These are phyloP conservation scores for Phytophthora capsici DNA, from an alignment of 352 stramenopile species.

Conservation along the genomic window DNA sequence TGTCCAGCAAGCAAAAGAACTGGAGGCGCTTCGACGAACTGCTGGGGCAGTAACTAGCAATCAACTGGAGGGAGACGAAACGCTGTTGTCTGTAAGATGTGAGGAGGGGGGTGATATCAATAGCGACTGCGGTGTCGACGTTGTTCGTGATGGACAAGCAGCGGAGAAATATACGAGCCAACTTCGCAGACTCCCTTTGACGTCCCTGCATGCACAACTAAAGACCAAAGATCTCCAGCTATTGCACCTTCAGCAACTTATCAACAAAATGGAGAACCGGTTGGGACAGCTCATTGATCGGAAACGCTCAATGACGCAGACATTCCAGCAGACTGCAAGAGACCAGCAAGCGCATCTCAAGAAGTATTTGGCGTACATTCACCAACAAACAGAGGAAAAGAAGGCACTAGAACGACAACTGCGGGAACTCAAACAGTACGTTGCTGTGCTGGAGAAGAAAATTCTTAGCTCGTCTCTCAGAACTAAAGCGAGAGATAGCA, in stretches of 20 bases:
- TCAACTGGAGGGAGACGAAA: conserved; percentile 1
- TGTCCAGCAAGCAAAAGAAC: conserved; percentile 45
- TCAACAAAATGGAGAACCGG: conserved; percentile 38
- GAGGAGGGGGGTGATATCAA: neutral
- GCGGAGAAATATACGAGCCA: conserved; percentile 13
- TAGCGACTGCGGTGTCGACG: neutral
- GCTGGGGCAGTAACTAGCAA: conserved; percentile 3
- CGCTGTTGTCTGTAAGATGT: neutral
- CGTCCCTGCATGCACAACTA: conserved; percentile 48
- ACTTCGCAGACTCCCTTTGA: conserved; percentile 39
- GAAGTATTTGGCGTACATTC: conserved; percentile 44
- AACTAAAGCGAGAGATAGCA: neutral
- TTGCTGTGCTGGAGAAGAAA: conserved; percentile 43
- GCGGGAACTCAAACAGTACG: conserved; percentile 28
- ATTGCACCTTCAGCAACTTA: conserved; percentile 33
- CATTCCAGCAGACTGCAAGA: conserved; percentile 39
- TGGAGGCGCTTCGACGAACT: conserved; percentile 31
- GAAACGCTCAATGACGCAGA: conserved; percentile 31
- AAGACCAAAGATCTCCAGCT: conserved; percentile 44
- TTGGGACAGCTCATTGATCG: conserved; percentile 27
- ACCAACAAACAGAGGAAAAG: conserved; percentile 37
- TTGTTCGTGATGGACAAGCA: neutral
- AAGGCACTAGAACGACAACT: conserved; percentile 27
- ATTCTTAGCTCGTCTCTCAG: conserved; percentile 13
- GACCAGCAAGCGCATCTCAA: conserved; percentile 46